Evolutionary conservation across 2,329 filamentous ascomycete genomes (phyloP).

Genomic region (Phoma herbarum): DNA sequence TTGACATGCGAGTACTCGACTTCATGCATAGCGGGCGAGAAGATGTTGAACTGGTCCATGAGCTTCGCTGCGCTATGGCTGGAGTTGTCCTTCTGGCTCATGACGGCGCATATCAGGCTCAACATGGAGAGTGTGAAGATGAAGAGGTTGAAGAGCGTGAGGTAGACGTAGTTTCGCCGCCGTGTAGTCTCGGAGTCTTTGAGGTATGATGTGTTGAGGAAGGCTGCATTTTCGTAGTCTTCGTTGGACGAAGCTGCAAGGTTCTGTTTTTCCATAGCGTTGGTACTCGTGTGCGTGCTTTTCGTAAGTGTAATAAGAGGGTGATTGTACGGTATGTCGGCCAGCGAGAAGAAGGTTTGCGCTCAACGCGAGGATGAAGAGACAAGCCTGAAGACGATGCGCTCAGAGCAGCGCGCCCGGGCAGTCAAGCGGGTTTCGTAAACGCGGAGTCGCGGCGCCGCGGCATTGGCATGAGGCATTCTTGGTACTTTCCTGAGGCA

Average conservation of each 20-base stretch:
- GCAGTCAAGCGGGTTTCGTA: conserved; percentile 7
- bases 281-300: not conserved
- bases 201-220: conserved; percentile 38
- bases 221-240: conserved; percentile 42
- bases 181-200: conserved; percentile 32
- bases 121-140: conserved; percentile 45
- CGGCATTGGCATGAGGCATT: conserved; percentile 11
- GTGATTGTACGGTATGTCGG: conserved; percentile 19
- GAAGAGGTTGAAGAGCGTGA: conserved; percentile 47
- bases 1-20: conserved; percentile 39
- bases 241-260: conserved; percentile 28
- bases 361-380: conserved; percentile 24
- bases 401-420: conserved; percentile 1
- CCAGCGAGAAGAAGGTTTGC: conserved; percentile 32
- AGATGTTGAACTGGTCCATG: conserved; percentile 45
- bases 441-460: conserved; percentile 1
- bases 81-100: conserved; percentile 40
- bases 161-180: conserved; percentile 39
- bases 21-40: conserved; percentile 44
- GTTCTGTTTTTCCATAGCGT: conserved; percentile 41
- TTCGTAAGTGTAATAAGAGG: not conserved
- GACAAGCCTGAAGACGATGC: conserved; percentile 1
- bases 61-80: conserved; percentile 38
- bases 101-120: conserved; percentile 42
- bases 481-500: conserved; percentile 31